These are phyloP conservation scores for Achlya hypogyna DNA, from an alignment of 352 stramenopile species.

Conservation along the genomic window DNA sequence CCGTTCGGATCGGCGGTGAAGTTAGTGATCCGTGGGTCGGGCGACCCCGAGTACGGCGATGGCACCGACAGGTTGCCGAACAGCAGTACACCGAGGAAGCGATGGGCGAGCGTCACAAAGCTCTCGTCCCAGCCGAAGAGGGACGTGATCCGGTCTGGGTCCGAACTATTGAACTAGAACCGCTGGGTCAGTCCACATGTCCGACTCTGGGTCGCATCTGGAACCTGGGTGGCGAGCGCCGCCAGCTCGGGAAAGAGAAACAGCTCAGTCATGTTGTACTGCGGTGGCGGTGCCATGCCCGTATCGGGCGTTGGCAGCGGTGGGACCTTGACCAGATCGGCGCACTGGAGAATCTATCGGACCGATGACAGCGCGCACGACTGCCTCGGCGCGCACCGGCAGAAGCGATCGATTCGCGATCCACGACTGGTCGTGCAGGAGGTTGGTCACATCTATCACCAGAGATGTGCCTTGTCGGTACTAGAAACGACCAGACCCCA, in stretches of 20 bases:
- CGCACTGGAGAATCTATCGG: constrained; percentile 25
- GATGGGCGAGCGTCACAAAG: constrained; percentile 28
- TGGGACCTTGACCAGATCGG: constrained; percentile 49
- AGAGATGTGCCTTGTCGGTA: constrained; percentile 22
- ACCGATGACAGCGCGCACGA: neutral
- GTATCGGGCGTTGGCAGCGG: constrained; percentile 40
- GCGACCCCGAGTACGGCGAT: constrained; percentile 38
- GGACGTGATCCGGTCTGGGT: constrained; percentile 23
- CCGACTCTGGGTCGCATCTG: too few species aligned
- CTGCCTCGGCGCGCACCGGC: neutral
- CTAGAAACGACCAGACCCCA: neutral
- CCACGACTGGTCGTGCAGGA: constrained; percentile 28
- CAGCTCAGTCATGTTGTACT: constrained; percentile 34
- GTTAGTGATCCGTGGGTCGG: neutral
- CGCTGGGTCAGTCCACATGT: neutral
- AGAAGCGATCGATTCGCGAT: constrained; percentile 28
- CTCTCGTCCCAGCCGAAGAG: constrained; percentile 49
- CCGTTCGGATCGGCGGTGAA: neutral
- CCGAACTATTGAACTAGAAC: constrained; percentile 6
- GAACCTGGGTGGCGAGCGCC: constrained; percentile 25
- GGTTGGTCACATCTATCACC: constrained; percentile 39
- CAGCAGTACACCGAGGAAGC: constrained; percentile 25
- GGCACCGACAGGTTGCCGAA: constrained; percentile 33
- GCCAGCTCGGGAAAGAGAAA: constrained; percentile 47
- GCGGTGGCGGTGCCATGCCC: constrained; percentile 25